A percentile compares a stretch with the other conserved stretches of the same genome.
Conservation (phyloP, 192 early-diverging fungal species). For the Coemansia sp. region DNA sequence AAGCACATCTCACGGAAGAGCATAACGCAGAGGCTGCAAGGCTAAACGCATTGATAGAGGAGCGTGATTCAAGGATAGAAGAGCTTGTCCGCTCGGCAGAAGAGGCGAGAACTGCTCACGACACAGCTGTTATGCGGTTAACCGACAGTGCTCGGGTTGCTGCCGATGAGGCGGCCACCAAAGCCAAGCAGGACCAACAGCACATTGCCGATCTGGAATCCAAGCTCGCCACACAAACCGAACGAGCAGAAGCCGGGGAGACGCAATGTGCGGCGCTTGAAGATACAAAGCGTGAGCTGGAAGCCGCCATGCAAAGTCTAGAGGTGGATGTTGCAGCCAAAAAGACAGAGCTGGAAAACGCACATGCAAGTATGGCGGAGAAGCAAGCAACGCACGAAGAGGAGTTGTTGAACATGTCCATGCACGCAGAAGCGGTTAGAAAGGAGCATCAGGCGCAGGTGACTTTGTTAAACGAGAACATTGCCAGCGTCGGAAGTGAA, state of each 20-base stretch:
- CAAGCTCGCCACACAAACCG: slow-evolving; percentile 1
- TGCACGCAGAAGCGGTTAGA: slow-evolving; percentile 1
- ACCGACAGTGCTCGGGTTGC: slow-evolving; percentile 7
- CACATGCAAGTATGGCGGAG: slow-evolving; percentile 14
- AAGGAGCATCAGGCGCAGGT: slow-evolving; percentile 10
- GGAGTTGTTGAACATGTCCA: not conserved
- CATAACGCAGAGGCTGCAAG: not conserved
- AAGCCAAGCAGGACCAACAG: slow-evolving; percentile 4
- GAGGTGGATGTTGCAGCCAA: slow-evolving; percentile 2
- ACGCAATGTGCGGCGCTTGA: slow-evolving; percentile 6
- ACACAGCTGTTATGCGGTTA: not conserved
- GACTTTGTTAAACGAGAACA: slow-evolving; percentile 7
- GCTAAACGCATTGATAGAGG: not conserved
- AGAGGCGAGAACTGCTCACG: not conserved
- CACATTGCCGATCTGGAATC: not conserved
- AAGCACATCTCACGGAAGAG: not conserved
- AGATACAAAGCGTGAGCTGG: not conserved
- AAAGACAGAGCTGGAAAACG: not conserved
- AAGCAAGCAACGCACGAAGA: slow-evolving; percentile 13
- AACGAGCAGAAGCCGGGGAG: slow-evolving; percentile 17
- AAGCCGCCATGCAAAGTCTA: slow-evolving; percentile 3
- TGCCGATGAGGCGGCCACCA: slow-evolving; percentile 7
- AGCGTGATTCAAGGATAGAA: slow-evolving; percentile 3
- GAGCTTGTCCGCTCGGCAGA: slow-evolving; percentile 4
- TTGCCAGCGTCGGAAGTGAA: slow-evolving; percentile 3